Evolutionary conservation across 805 yeast genomes (phyloP).

Genomic region (Grigorovia transvaalensis): DNA sequence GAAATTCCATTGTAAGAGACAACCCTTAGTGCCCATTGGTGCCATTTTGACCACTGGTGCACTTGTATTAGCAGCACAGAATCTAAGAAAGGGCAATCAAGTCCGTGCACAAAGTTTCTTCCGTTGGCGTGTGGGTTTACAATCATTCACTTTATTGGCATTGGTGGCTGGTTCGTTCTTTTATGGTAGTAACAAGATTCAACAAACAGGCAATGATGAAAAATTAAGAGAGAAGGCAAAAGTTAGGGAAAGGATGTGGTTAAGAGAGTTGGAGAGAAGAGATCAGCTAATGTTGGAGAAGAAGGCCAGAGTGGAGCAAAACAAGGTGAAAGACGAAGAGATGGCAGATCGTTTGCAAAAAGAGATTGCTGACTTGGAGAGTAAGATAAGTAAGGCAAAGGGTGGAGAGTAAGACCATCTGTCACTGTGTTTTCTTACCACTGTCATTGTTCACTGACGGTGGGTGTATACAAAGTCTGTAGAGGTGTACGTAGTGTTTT

Average conservation of each 20-base stretch:
- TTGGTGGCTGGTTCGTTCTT: constrained; percentile 68
- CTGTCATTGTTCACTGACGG: neutral
- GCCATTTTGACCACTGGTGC: constrained; percentile 72
- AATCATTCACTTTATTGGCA: constrained; percentile 74
- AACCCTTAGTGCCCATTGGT: constrained; percentile 85
- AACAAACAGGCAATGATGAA: constrained; percentile 40
- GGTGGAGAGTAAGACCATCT: neutral
- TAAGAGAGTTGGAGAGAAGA: constrained; percentile 80
- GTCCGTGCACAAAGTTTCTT: constrained; percentile 75
- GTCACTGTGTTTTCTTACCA: neutral
- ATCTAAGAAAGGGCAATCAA: constrained; percentile 62
- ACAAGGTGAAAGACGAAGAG: constrained; percentile 36
- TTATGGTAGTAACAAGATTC: constrained; percentile 45
- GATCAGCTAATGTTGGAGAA: constrained; percentile 63
- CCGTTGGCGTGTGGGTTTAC: constrained; percentile 82
- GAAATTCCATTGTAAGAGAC: constrained; percentile 59
- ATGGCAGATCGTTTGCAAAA: constrained; percentile 22
- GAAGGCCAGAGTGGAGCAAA: constrained; percentile 54
- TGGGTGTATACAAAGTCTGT: neutral
- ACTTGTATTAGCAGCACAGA: constrained; percentile 65
- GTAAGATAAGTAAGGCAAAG: constrained; percentile 6
- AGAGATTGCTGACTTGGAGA: constrained; percentile 22
- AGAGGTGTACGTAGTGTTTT: no score
- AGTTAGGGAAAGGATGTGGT: constrained; percentile 78
- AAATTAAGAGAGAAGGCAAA: constrained; percentile 67